Evolutionary conservation across 148 eudicot species (phyloP).

Genomic region (Rheum nobile): DNA sequence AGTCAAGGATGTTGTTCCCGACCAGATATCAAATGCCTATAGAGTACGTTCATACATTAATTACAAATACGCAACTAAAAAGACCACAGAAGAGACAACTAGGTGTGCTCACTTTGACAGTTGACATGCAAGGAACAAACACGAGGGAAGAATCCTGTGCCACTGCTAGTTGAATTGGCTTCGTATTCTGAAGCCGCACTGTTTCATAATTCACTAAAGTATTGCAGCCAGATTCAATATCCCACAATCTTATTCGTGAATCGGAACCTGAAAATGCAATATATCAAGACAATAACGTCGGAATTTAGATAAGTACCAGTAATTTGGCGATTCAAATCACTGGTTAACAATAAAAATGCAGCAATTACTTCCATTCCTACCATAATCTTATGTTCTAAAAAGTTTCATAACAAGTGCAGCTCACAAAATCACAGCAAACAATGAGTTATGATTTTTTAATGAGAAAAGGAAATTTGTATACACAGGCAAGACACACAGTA

Average conservation of each 20-base stretch:
- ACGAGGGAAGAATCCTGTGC: conserved; percentile 67
- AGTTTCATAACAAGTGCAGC: not conserved
- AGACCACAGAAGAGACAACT: not conserved
- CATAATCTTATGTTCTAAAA: not conserved
- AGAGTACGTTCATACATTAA: not conserved
- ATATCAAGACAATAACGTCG: not conserved
- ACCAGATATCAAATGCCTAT: conserved; percentile 88
- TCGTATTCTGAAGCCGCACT: conserved; percentile 66
- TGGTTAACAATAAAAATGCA: not conserved
- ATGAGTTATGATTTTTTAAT: not conserved
- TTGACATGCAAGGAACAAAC: conserved; percentile 86
- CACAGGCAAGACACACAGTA: not conserved
- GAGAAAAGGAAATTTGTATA: not conserved
- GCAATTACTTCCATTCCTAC: not conserved
- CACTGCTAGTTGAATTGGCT: conserved; percentile 66
- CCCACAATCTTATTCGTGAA: conserved; percentile 95
- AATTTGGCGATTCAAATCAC: not conserved
- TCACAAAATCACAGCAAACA: not conserved
- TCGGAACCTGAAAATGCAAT: conserved; percentile 66
- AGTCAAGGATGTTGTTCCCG: conserved; percentile 46
- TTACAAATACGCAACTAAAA: not conserved
- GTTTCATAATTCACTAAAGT: conserved; percentile 88
- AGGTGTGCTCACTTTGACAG: conserved; percentile 46
- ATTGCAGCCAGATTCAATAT: conserved; percentile 82
- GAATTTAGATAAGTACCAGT: not conserved